These are phyloP conservation scores for Paraurostyla sp. DNA, from an alignment of 73 alveolate genomes.

Conservation along the genomic window DNA sequence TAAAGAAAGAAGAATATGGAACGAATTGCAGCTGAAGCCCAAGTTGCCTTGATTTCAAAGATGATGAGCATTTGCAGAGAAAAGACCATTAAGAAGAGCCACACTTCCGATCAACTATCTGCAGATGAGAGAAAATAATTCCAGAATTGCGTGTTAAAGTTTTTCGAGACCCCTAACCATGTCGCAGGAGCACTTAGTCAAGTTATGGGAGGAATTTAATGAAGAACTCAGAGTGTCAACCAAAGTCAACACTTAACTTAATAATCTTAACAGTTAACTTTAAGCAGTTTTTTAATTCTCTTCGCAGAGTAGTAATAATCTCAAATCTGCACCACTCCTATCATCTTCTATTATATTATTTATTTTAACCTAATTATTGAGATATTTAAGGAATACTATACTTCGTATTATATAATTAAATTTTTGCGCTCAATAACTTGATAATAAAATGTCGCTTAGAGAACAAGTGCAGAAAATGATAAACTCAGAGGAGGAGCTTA, in stretches of 20 bases:
- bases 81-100: conserved; percentile 70
- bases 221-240: neutral
- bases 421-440: conserved; percentile 42
- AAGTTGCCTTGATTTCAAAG: conserved; percentile 59
- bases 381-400: conserved; percentile 29
- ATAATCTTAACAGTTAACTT: too few species aligned
- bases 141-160: conserved; percentile 70
- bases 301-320: too few species aligned
- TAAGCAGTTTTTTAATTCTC: too few species aligned
- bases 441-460: conserved; percentile 45
- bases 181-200: conserved; percentile 57
- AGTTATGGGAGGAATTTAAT: conserved; percentile 23
- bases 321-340: too few species aligned
- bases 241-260: neutral
- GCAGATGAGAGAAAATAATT: conserved; percentile 69
- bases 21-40: conserved; percentile 68
- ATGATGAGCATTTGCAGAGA: conserved; percentile 73
- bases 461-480: conserved; percentile 37
- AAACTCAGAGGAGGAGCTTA: conserved; percentile 41
- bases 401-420: conserved; percentile 39
- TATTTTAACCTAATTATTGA: neutral
- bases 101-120: conserved; percentile 62
- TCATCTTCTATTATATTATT: too few species aligned
- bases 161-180: conserved; percentile 72
- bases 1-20: conserved; percentile 30